Conservation (phyloP, 768 basidiomycete species). For the Termitomyces sp. region DNA sequence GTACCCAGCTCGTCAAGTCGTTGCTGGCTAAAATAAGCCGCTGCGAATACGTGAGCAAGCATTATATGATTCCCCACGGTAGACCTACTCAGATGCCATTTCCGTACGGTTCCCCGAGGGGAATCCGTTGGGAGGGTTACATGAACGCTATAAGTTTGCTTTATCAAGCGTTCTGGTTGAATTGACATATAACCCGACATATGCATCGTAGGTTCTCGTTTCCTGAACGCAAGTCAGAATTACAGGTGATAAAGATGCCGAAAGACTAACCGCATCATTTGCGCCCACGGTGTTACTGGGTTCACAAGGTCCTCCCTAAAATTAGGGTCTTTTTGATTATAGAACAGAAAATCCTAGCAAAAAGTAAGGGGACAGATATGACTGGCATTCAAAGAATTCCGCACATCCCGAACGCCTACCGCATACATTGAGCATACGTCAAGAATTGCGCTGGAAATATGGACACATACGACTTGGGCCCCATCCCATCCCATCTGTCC, state of each 20-base stretch:
- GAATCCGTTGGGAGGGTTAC: conserved; percentile 62
- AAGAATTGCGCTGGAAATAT: conserved; percentile 17
- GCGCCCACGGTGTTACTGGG: conserved; percentile 72
- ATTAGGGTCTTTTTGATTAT: conserved; percentile 77
- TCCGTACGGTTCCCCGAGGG: conserved; percentile 51
- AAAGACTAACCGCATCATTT: conserved; percentile 60
- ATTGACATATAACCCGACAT: conserved; percentile 25
- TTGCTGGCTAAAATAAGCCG: conserved; percentile 83
- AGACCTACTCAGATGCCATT: conserved; percentile 81
- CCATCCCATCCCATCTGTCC: conserved; percentile 75
- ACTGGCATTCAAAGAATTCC: conserved; percentile 29
- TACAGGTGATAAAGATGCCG: background rate
- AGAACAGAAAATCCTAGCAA: conserved; percentile 75
- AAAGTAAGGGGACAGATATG: conserved; percentile 17
- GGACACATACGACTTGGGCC: conserved; percentile 73
- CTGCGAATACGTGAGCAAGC: conserved; percentile 41
- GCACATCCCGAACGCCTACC: conserved; percentile 52
- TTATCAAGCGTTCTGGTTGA: conserved; percentile 67
- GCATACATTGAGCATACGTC: conserved; percentile 11
- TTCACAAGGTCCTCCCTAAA: conserved; percentile 51
- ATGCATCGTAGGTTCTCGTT: conserved; percentile 16
- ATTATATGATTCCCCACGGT: conserved; percentile 7
- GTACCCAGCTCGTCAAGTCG: conserved; percentile 69
- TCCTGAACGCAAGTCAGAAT: conserved; percentile 7
- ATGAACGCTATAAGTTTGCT: conserved; percentile 83